These are phyloP conservation scores for Eucalyptus sp. DNA, from an alignment of 345 rosid genomes.

Conservation along the genomic window DNA sequence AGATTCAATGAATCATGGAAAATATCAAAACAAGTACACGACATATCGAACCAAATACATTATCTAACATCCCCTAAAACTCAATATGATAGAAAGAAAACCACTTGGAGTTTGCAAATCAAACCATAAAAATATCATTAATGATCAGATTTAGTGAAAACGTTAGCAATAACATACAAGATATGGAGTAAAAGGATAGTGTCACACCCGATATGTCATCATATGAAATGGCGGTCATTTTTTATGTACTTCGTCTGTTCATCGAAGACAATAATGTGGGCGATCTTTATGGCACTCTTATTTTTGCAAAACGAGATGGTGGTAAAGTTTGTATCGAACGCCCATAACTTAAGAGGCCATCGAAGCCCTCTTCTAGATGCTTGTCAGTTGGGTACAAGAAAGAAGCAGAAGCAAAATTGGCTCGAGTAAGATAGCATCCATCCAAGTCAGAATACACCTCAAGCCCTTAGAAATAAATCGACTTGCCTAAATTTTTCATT, in stretches of 20 bases:
- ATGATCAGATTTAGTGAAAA: neutral
- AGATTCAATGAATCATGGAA: neutral
- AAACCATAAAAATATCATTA: neutral
- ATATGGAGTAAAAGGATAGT: neutral
- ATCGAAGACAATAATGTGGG: neutral
- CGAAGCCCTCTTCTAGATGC: neutral
- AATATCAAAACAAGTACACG: neutral
- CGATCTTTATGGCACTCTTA: neutral
- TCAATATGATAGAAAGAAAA: neutral
- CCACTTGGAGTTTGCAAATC: neutral
- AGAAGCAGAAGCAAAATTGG: neutral
- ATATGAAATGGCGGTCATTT: neutral
- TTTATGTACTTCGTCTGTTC: neutral
- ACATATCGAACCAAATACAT: neutral
- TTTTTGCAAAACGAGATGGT: neutral
- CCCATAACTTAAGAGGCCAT: neutral
- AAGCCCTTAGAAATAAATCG: neutral
- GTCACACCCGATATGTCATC: neutral
- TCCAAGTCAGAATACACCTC: neutral
- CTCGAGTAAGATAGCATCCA: neutral
- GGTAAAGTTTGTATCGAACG: neutral
- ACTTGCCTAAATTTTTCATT: neutral
- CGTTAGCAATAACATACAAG: neutral
- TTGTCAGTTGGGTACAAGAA: neutral
- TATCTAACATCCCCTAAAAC: neutral